Evolutionary conservation across 345 rosid genomes (phyloP).

Genomic region (Balakata baccata): DNA sequence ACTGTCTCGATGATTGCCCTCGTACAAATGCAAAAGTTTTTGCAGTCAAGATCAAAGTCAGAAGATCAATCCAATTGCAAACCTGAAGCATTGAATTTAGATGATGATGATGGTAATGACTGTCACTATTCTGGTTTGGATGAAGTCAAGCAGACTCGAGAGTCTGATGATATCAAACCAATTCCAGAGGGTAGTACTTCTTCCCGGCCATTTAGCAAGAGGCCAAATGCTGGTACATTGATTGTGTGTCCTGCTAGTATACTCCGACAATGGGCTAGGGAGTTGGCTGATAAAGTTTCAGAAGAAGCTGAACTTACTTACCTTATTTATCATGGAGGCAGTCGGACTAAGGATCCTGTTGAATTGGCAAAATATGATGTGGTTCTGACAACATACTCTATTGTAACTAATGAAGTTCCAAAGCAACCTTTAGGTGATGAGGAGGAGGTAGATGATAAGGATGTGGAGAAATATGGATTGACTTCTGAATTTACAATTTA

Average conservation of each 20-base stretch:
- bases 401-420: constrained; percentile 90
- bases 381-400: constrained; percentile 84
- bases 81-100: constrained; percentile 79
- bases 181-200: constrained; percentile 57
- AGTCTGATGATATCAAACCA: constrained; percentile 32
- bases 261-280: constrained; percentile 94
- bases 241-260: constrained; percentile 97
- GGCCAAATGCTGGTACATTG: constrained; percentile 88
- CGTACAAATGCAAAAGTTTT: constrained; percentile 62
- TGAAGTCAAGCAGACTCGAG: constrained; percentile 41
- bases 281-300: constrained; percentile 82
- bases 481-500: constrained; percentile 56
- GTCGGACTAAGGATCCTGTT: constrained; percentile 76
- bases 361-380: constrained; percentile 88
- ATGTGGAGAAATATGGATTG: constrained; percentile 55
- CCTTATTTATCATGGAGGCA: constrained; percentile 84
- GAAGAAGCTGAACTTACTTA: constrained; percentile 61
- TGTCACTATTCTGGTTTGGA: constrained; percentile 26
- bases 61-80: constrained; percentile 41
- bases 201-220: constrained; percentile 36
- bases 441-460: constrained; percentile 67
- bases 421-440: constrained; percentile 76
- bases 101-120: constrained; percentile 61
- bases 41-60: constrained; percentile 54
- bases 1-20: constrained; percentile 94